Conservation (phyloP, 352 stramenopile genomes). For the Phytophthora citrophthora region DNA sequence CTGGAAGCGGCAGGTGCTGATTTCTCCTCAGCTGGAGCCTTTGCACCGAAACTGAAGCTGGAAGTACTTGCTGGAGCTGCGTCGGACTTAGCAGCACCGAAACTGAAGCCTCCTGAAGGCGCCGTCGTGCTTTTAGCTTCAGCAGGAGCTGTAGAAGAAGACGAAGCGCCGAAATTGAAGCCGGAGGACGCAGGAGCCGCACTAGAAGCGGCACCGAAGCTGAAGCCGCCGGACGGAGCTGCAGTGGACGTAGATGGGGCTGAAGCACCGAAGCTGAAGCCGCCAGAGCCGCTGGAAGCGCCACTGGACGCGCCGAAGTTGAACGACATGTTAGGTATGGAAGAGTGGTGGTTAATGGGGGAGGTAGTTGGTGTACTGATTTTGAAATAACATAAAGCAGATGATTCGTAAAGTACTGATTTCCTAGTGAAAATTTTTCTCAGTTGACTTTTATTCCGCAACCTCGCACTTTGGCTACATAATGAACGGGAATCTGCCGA, state of each 20-base stretch:
- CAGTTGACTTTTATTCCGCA: conserved; percentile 17
- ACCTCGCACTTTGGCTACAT: background rate
- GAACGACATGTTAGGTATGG: conserved; percentile 39
- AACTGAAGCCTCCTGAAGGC: conserved; percentile 24
- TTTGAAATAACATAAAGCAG: background rate
- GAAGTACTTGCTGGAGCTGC: background rate
- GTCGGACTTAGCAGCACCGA: conserved; percentile 15
- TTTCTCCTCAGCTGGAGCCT: conserved; percentile 19
- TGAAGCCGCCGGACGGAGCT: conserved; percentile 31
- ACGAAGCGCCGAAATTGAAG: conserved; percentile 38
- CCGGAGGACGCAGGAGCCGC: conserved; percentile 7
- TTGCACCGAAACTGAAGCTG: conserved; percentile 26
- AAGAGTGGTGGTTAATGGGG: conserved; percentile 4
- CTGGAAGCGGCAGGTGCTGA: conserved; percentile 1
- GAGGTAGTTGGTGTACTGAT: background rate
- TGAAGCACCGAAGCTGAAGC: conserved; percentile 27
- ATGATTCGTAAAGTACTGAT: background rate
- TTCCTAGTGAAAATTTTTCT: conserved; percentile 5
- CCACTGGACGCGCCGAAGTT: conserved; percentile 36
- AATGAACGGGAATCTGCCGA: conserved; percentile 44
- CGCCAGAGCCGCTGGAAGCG: conserved; percentile 23
- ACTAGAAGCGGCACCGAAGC: conserved; percentile 24
- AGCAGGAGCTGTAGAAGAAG: conserved; percentile 8
- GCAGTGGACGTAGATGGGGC: conserved; percentile 16
- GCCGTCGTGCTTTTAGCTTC: conserved; percentile 16